Percentiles rank a stretch among this genome's conserved stretches.
phyloP scores from a whole-genome alignment of 179 eudicot genomes.

The Sideroxylon spinosum region DNA sequence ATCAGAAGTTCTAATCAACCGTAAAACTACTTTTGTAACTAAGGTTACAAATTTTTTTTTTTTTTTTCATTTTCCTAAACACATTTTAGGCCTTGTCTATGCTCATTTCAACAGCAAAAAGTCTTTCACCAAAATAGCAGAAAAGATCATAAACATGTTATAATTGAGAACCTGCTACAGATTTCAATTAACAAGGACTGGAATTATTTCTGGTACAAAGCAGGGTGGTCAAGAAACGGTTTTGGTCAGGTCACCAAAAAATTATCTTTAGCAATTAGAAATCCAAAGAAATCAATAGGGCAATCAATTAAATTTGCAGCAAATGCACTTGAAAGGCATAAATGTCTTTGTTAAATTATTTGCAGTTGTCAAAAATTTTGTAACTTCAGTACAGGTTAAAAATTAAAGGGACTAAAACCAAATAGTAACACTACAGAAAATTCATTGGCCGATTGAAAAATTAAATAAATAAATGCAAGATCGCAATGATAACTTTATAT shows the following conservation, averaged over 20 bases:
- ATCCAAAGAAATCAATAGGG: background rate
- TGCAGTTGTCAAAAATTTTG: background rate
- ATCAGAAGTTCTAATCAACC: background rate
- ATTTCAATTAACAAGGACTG: background rate
- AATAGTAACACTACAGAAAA: background rate
- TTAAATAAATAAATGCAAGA: background rate
- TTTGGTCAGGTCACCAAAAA: background rate
- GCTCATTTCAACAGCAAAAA: background rate
- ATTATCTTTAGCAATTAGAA: background rate
- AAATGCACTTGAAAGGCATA: background rate
- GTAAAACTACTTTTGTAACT: background rate
- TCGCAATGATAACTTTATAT: background rate
- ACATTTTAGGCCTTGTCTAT: too few species aligned
- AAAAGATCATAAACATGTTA: background rate
- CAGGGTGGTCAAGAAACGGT: background rate
- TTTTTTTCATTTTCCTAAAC: background rate
- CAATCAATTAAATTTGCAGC: background rate
- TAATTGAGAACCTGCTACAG: background rate
- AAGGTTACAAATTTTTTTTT: background rate
- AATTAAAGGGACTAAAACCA: background rate
- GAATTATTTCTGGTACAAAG: background rate
- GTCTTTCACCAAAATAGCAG: background rate
- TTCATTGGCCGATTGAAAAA: background rate
- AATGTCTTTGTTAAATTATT: background rate
- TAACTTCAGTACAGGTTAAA: background rate